Evolutionary conservation across 1,139 yeast species (phyloP), one percentile per base, ranked within the genome.

Genomic region (Trichomonascaceae sp.): DNA sequence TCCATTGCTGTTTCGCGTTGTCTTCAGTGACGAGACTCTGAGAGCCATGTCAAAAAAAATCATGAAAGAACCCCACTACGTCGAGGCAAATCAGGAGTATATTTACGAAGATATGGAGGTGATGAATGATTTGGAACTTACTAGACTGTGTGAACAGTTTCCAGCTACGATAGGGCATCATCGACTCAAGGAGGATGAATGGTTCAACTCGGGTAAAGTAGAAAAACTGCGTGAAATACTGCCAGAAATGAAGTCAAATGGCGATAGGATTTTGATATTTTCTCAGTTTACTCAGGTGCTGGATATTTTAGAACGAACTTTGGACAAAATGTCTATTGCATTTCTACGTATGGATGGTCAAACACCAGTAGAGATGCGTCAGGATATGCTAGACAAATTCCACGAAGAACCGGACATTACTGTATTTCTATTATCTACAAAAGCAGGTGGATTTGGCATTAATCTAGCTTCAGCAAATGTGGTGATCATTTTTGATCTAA

Each of bases 401-500:
- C 85, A 90, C 67, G 91, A 87, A 24, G 96, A 91, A 60, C 79
- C 80, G 0, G 78, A 83, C 2, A 87, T 93, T 59, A 95, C 96
- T 0, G 87, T 93, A 5, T 93, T 93, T 64, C 75, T 93, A 54
- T 75, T 93, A 46, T 87, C 96, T 9, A 93, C 99, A 2, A 89
- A 88, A 67, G 99, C 99, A 0, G 99, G 99, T 65, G 99, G 99
- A 1, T 93, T 93, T 72, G 99, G 99, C 57, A 93, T 93, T 70
- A 93, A 93, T 66, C 78, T 93, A 62, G 95, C 96, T 2, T 95
- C 96, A 64, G 99, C 99, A 9, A 93, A 90, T 66, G 83, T 85
- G 58, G 99, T 93, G 2, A 79, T 93, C 53, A 87, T 95, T 41
- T 91, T 84, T 65, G 99, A 93, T 68, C 93, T 90, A 67, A 86